Conservation (phyloP, 768 basidiomycete genomes). For the Hirschioporus abietinus region DNA sequence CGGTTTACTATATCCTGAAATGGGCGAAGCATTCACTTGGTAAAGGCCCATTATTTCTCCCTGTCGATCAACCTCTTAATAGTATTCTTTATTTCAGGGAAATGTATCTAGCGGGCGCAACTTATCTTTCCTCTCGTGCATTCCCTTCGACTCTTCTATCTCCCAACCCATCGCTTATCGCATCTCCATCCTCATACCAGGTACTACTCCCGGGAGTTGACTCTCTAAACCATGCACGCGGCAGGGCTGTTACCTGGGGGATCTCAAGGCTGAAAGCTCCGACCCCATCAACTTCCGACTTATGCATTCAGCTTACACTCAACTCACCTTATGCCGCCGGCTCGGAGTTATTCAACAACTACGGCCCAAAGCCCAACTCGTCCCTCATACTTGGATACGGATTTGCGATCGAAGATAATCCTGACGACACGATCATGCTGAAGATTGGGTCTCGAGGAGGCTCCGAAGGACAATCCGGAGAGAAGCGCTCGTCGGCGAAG, state of each 20-base stretch:
- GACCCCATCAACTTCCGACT: slow-evolving; percentile 19
- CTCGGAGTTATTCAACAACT: slow-evolving; percentile 81
- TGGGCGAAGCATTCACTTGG: slow-evolving; percentile 63
- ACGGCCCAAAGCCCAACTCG: slow-evolving; percentile 86
- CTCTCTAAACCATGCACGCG: slow-evolving; percentile 78
- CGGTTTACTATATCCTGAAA: slow-evolving; percentile 27
- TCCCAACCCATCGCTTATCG: slow-evolving; percentile 43
- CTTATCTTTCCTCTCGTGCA: slow-evolving; percentile 80
- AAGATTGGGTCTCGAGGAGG: slow-evolving; percentile 53
- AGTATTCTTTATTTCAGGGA: slow-evolving; percentile 44
- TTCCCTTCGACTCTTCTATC: slow-evolving; percentile 84
- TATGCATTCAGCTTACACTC: slow-evolving; percentile 55
- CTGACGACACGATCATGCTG: slow-evolving; percentile 81
- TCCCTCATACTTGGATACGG: slow-evolving; percentile 92
- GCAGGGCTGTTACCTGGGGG: slow-evolving; percentile 78
- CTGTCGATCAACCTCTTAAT: not conserved
- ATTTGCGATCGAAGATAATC: slow-evolving; percentile 73
- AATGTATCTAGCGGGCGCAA: slow-evolving; percentile 62
- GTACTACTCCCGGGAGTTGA: slow-evolving; percentile 87
- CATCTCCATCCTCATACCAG: slow-evolving; percentile 54
- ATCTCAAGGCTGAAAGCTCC: slow-evolving; percentile 35
- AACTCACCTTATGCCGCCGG: slow-evolving; percentile 38
- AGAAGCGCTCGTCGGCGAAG: slow-evolving; percentile 16
- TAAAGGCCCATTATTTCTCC: slow-evolving; percentile 27
- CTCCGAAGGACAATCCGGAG: slow-evolving; percentile 7